These are phyloP conservation scores for Nissolia schottii DNA, from an alignment of 306 rosid genomes.

Conservation along the genomic window DNA sequence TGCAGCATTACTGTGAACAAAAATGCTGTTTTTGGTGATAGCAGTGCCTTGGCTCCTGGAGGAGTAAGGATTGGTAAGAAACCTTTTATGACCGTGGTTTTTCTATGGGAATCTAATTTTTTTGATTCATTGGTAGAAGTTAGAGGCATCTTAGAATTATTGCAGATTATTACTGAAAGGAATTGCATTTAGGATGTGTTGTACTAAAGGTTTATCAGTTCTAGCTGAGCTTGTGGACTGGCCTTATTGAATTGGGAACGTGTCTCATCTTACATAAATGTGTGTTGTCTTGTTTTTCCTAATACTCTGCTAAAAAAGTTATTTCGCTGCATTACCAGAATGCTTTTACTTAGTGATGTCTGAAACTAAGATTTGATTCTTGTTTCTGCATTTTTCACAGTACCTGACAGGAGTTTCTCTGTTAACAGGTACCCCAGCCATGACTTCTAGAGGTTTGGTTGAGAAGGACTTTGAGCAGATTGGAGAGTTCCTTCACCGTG, in stretches of 20 bases:
- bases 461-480: conserved; percentile 95
- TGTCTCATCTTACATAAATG: neutral
- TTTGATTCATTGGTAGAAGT: neutral
- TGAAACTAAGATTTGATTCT: neutral
- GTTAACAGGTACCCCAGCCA: conserved; percentile 80
- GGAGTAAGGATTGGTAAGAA: conserved; percentile 90
- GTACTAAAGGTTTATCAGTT: neutral
- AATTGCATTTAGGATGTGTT: neutral
- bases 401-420: conserved; percentile 1
- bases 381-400: neutral
- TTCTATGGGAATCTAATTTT: neutral
- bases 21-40: conserved; percentile 94
- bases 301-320: neutral
- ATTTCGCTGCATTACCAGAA: neutral
- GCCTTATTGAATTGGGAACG: neutral
- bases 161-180: neutral
- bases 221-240: neutral
- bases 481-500: conserved; percentile 92
- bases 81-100: neutral
- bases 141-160: neutral
- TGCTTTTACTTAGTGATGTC: neutral
- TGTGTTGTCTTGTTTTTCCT: neutral
- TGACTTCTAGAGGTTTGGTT: conserved; percentile 92
- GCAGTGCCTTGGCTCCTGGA: conserved; percentile 99
- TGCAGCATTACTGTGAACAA: conserved; percentile 91